A percentile compares a stretch with the other conserved stretches of the same genome.
phyloP scores from a whole-genome alignment of 2,329 filamentous ascomycete species.

The Cladophialophora immunda region DNA sequence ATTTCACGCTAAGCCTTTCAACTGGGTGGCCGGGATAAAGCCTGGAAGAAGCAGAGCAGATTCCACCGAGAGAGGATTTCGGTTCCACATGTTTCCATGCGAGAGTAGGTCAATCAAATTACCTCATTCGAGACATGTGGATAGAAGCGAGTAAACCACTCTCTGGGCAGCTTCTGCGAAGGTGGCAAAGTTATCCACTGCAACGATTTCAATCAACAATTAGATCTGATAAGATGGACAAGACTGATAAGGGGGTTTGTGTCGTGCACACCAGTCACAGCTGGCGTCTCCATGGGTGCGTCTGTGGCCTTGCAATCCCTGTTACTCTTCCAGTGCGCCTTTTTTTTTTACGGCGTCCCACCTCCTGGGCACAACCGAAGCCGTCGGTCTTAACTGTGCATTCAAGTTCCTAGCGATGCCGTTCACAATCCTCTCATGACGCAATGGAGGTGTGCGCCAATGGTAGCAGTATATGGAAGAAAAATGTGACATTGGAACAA shows the following conservation, averaged over 20 bases:
- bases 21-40: neutral
- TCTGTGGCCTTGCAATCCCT: neutral
- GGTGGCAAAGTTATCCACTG: slow-evolving; percentile 2
- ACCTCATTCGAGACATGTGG: neutral
- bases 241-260: neutral
- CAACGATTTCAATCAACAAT: neutral
- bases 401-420: neutral
- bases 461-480: neutral
- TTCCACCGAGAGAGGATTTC: neutral
- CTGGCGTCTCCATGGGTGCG: neutral
- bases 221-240: neutral
- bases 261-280: neutral
- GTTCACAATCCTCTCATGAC: neutral
- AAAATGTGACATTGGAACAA: neutral
- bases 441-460: neutral
- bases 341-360: neutral
- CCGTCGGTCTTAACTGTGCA: neutral
- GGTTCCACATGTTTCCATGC: neutral
- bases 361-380: neutral
- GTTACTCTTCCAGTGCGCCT: neutral
- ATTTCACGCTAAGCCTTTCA: neutral
- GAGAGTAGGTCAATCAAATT: neutral
- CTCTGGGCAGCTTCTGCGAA: neutral
- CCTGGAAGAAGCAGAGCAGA: neutral
- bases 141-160: neutral